phyloP scores from a whole-genome alignment of 495 filamentous ascomycete genomes.

The Xylaria intraflava region DNA sequence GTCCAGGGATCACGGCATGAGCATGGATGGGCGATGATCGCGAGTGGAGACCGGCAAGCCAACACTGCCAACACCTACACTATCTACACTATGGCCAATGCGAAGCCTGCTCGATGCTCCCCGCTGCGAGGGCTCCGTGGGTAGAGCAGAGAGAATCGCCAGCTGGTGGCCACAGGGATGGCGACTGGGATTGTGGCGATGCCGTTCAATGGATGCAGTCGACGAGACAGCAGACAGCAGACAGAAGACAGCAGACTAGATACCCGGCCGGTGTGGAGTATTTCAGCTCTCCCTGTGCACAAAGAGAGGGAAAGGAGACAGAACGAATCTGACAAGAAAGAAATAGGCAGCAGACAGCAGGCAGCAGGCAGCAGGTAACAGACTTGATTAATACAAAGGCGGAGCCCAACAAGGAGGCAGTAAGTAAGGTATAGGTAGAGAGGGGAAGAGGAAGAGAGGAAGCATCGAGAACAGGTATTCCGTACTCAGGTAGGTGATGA shows the following conservation, averaged over 20 bases:
- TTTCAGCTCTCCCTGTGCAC: not conserved
- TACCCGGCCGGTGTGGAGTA: not conserved
- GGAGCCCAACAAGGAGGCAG: no score
- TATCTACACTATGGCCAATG: conserved; percentile 2
- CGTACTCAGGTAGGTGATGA: not conserved
- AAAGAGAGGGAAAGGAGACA: not conserved
- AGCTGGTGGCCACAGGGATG: not conserved
- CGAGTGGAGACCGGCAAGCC: not conserved
- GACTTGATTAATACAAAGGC: not conserved
- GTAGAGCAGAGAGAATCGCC: not conserved
- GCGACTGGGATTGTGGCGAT: no score
- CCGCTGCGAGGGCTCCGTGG: not conserved
- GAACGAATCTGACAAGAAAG: no score
- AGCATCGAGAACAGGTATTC: not conserved
- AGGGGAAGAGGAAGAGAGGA: not conserved
- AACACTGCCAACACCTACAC: not conserved
- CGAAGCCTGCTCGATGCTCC: not conserved
- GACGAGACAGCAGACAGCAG: not conserved
- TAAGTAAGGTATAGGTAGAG: not conserved
- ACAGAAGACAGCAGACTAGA: not conserved
- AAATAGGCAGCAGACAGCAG: not conserved
- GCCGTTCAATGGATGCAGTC: not conserved
- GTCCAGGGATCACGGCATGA: not conserved
- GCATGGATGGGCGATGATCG: conserved; percentile 2
- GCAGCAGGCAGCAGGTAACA: not conserved